A percentile compares a stretch with the other conserved stretches of the same genome.
Conservation (phyloP, 1,284 basidiomycete genomes). For the Tetrapyrgos nigripes region DNA sequence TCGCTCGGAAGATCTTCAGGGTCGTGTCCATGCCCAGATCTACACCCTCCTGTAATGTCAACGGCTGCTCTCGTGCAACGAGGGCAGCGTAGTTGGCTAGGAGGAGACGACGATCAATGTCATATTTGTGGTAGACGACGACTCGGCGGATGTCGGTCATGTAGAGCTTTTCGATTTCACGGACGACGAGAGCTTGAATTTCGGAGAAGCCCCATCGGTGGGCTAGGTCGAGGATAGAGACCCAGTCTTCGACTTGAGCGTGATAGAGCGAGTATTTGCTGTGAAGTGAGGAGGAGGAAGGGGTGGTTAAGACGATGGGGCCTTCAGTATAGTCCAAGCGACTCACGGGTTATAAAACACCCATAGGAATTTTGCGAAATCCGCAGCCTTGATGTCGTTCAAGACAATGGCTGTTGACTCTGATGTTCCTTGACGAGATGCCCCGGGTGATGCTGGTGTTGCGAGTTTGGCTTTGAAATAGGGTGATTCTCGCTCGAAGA, state of each 20-base stretch:
- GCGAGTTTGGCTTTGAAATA: constrained; percentile 55
- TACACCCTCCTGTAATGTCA: constrained; percentile 62
- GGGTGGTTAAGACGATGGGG: no score
- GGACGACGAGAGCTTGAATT: constrained; percentile 62
- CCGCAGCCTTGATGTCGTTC: constrained; percentile 50
- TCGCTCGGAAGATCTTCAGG: constrained; percentile 59
- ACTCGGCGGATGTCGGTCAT: constrained; percentile 59
- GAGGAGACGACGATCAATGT: constrained; percentile 59
- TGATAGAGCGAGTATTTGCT: constrained; percentile 64
- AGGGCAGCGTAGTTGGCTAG: constrained; percentile 63
- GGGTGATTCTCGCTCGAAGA: constrained; percentile 68
- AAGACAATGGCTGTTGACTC: constrained; percentile 60
- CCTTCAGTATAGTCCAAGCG: not conserved
- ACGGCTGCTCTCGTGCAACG: constrained; percentile 57
- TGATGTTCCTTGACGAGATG: constrained; percentile 44
- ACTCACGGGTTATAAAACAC: constrained; percentile 75
- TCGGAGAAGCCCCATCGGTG: constrained; percentile 65
- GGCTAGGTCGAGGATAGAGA: constrained; percentile 61
- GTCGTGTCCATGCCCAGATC: constrained; percentile 65
- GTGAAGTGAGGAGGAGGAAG: not conserved
- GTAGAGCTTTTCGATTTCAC: constrained; percentile 62
- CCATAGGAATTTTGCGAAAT: constrained; percentile 69
- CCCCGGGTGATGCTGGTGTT: constrained; percentile 52
- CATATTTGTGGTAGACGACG: constrained; percentile 60
- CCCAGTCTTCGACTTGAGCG: constrained; percentile 61